Conservation (phyloP, 1,284 basidiomycete genomes). For the Microbotryum saponariae region DNA sequence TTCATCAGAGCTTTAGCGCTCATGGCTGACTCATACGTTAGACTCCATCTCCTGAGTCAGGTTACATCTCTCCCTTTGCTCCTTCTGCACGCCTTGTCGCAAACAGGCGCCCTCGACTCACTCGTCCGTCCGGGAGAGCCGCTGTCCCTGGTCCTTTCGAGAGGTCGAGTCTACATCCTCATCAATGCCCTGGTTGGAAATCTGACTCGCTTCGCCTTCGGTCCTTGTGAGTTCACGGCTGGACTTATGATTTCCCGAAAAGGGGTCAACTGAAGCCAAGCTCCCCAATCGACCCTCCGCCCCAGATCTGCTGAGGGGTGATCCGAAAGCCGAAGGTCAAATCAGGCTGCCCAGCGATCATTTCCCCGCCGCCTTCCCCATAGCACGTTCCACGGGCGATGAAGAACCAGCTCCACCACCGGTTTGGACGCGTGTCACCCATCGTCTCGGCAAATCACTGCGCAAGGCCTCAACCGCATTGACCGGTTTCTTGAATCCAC, state of each 20-base stretch:
- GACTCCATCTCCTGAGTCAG: too few species aligned
- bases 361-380: constrained; percentile 18
- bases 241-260: background rate
- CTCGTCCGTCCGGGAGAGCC: constrained; percentile 33
- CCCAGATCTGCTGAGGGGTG: background rate
- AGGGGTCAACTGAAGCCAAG: constrained; percentile 7
- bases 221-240: background rate
- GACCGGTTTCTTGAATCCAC: constrained; percentile 32
- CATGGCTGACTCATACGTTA: too few species aligned
- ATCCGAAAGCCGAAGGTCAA: background rate
- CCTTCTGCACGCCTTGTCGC: constrained; percentile 37
- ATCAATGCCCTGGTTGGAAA: constrained; percentile 40
- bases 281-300: too few species aligned
- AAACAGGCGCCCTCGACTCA: constrained; percentile 37
- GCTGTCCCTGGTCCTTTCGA: constrained; percentile 31
- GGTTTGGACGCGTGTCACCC: too few species aligned
- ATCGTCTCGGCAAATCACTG: too few species aligned
- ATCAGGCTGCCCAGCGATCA: too few species aligned
- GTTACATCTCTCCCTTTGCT: constrained; percentile 37
- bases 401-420: too few species aligned
- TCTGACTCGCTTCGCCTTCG: constrained; percentile 30
- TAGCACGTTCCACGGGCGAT: too few species aligned
- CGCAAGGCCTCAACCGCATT: too few species aligned
- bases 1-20: too few species aligned
- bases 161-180: constrained; percentile 39